Conservation (phyloP, 257 asterid species). For the Craterostigma plantagineum region DNA sequence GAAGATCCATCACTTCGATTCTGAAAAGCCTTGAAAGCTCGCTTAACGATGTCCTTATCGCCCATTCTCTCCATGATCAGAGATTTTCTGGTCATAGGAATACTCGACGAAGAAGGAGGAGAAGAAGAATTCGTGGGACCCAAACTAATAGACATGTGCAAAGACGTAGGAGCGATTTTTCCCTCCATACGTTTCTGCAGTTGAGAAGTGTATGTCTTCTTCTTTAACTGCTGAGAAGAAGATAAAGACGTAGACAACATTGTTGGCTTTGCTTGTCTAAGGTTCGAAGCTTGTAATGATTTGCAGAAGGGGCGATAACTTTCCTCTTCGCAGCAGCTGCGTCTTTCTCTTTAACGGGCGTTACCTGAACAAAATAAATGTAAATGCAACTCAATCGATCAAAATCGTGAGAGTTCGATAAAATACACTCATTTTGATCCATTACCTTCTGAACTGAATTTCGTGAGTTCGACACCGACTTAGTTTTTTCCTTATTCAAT, state of each 20-base stretch:
- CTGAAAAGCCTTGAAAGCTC: conserved; percentile 81
- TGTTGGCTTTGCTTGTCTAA: conserved; percentile 24
- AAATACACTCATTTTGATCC: conserved; percentile 1
- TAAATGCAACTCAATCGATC: conserved; percentile 6
- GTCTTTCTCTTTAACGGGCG: conserved; percentile 25
- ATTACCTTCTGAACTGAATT: conserved; percentile 36
- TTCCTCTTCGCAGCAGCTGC: conserved; percentile 23
- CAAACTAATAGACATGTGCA: conserved; percentile 79
- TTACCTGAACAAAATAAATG: conserved; percentile 24
- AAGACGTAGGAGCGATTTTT: conserved; percentile 34
- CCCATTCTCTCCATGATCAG: conserved; percentile 94
- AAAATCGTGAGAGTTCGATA: too few species aligned
- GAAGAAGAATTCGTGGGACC: conserved; percentile 38
- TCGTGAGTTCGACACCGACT: conserved; percentile 15
- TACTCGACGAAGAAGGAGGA: conserved; percentile 16
- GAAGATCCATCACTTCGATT: conserved; percentile 26
- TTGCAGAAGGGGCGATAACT: conserved; percentile 24
- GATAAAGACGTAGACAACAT: conserved; percentile 22
- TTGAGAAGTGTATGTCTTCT: conserved; percentile 23
- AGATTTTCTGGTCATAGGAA: conserved; percentile 44
- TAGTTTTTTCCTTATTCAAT: conserved; percentile 20
- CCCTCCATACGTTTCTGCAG: conserved; percentile 21
- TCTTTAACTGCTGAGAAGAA: conserved; percentile 2
- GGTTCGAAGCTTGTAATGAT: conserved; percentile 23
- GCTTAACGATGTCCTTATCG: conserved; percentile 78